phyloP scores from a whole-genome alignment of 2,329 filamentous ascomycete species.

The Rutstroemia sydowiana region DNA sequence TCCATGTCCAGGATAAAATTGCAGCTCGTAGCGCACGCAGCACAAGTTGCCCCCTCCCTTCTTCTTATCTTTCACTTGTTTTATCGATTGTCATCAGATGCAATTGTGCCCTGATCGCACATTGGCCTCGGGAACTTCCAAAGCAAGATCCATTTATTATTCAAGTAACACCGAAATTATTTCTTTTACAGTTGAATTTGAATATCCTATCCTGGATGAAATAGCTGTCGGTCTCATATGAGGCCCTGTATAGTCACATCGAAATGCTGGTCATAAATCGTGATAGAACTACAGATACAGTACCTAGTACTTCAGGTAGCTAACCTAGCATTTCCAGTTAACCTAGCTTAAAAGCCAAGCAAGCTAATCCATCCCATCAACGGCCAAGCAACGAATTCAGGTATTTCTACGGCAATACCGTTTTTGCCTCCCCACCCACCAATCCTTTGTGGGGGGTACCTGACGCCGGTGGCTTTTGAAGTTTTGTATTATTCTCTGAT shows the following conservation, averaged over 20 bases:
- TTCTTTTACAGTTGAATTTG: neutral
- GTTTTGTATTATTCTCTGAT: constrained; percentile 4
- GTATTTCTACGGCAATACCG: constrained; percentile 7
- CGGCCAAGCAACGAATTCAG: neutral
- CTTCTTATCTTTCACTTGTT: constrained; percentile 6
- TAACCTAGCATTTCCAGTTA: neutral
- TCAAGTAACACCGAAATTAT: neutral
- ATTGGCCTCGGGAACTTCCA: neutral
- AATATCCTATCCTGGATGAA: neutral
- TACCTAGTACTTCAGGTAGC: neutral
- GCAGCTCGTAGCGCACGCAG: neutral
- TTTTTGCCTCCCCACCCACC: constrained; percentile 14
- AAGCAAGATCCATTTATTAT: neutral
- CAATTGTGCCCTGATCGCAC: constrained; percentile 10
- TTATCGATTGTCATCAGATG: constrained; percentile 5
- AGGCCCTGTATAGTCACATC: neutral
- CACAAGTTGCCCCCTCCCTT: neutral
- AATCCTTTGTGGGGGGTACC: constrained; percentile 13
- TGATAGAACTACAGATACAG: neutral
- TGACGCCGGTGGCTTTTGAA: constrained; percentile 22
- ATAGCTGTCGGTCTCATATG: neutral
- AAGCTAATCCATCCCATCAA: neutral
- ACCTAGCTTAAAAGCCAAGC: neutral
- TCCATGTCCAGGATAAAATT: neutral
- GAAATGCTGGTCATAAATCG: neutral